Evolutionary conservation across 257 asterid genomes (phyloP).

Genomic region (Anisodus tanguticus): DNA sequence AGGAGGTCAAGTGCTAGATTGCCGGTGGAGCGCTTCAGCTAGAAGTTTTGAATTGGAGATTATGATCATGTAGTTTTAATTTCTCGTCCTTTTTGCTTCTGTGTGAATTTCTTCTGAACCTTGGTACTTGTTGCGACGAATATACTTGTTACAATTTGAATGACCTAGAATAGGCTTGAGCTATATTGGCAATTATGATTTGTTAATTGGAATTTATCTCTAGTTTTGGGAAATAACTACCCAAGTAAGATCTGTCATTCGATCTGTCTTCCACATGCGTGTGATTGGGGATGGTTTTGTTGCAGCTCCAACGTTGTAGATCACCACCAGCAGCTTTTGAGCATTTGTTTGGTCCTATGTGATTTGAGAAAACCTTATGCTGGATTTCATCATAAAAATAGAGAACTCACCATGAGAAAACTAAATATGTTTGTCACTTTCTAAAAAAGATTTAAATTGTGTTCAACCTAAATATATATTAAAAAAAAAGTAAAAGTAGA

Average conservation of each 20-base stretch:
- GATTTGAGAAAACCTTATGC: too few relatives aligned
- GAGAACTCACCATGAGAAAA: too few relatives aligned
- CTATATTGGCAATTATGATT: not conserved
- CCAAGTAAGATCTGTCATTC: not conserved
- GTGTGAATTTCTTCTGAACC: not conserved
- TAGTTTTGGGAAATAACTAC: not conserved
- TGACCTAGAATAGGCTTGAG: slow-evolving; percentile 9
- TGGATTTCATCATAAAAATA: too few relatives aligned
- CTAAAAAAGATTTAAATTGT: too few relatives aligned
- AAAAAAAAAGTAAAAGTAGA: too few relatives aligned
- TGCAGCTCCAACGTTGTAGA: not conserved
- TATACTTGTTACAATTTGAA: not conserved
- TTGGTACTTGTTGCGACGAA: not conserved
- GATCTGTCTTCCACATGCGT: not conserved
- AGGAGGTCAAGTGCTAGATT: slow-evolving; percentile 78
- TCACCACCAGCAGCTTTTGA: not conserved
- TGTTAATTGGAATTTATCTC: not conserved
- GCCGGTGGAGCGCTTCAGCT: slow-evolving; percentile 1
- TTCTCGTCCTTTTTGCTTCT: not conserved
- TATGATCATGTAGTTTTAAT: slow-evolving; percentile 25
- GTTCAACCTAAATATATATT: too few relatives aligned
- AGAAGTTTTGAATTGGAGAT: slow-evolving; percentile 3
- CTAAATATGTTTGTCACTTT: too few relatives aligned
- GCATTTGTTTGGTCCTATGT: not conserved
- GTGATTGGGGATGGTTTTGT: not conserved